Evolutionary conservation across 1,284 basidiomycete species (phyloP), one percentile per base, ranked within the genome.

Genomic region (Pterulicium gracile): DNA sequence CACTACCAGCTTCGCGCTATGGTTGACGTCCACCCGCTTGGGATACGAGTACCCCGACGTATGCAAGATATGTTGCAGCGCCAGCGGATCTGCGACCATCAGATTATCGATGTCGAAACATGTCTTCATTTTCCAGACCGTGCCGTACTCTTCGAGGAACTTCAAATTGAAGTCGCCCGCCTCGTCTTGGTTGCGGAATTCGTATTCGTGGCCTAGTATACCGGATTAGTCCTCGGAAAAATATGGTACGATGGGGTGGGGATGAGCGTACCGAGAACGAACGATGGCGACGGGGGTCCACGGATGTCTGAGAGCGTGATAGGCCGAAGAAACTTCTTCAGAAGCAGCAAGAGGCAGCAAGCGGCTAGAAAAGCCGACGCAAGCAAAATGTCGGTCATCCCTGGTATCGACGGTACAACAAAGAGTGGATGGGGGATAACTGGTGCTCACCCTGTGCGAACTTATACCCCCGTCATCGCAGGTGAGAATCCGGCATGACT

Each of bases 101-200:
- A 21, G 21, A 35, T 3, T 17, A 45, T 58, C 50, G 32, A 64
- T 63, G 1, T 58, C 58, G 27, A 61, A 54, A 45, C 55, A 56
- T 3, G 50, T 54, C 21, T 53, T 56, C 15, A 52, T 40, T 14
- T 59, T 50, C 56, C 60, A 64, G 0, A 56, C 55, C 0, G 52
- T 50, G 10, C 65, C 65, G 46, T 63, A 67, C 44, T 63, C 53
- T 18, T 52, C 48, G 35, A 56, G 50, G 52, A 56, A 63, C 34
- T 55, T 42, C 43, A 56, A 57, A 4, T 62, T 59, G 2, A 58
- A 47, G 20, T 62, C 56, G 1, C 63, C 63, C 0, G 63, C 61
- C 45, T 64, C 56, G 12, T 57, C 41, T 45, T 64, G 57, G 12
- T 52, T 42, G 15, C 45, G 49, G 5, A 59, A 2, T 0, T 54